Evolutionary conservation across 306 rosid genomes (phyloP).

Genomic region (Casuarina equisetifolia): DNA sequence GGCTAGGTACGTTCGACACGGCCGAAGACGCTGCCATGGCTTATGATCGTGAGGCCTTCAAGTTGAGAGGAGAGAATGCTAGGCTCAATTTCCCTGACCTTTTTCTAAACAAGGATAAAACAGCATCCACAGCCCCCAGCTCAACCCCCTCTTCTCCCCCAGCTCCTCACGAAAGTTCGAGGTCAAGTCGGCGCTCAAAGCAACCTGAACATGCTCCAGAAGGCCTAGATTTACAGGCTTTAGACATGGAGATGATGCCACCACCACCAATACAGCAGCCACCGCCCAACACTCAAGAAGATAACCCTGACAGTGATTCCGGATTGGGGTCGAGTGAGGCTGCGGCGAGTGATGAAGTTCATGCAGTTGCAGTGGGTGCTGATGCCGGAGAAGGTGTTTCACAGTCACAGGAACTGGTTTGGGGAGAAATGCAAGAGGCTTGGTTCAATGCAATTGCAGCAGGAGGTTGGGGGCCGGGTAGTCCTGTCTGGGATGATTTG

Average conservation of each 20-base stretch:
- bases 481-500: slow-evolving; percentile 94
- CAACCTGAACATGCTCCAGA: slow-evolving; percentile 28
- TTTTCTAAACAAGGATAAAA: slow-evolving; percentile 56
- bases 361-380: slow-evolving; percentile 15
- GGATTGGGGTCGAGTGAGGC: slow-evolving; percentile 55
- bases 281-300: slow-evolving; percentile 29
- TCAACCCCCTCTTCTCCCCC: slow-evolving; percentile 38
- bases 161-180: slow-evolving; percentile 19
- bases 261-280: slow-evolving; percentile 16
- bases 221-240: not conserved
- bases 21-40: slow-evolving; percentile 99
- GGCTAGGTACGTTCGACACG: slow-evolving; percentile 97
- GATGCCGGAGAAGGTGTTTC: slow-evolving; percentile 43
- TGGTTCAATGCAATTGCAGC: slow-evolving; percentile 88
- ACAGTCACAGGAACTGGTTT: slow-evolving; percentile 62
- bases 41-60: slow-evolving; percentile 90
- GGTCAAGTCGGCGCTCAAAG: slow-evolving; percentile 17
- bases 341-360: slow-evolving; percentile 36
- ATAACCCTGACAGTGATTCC: slow-evolving; percentile 43
- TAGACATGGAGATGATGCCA: slow-evolving; percentile 28
- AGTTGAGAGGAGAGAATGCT: slow-evolving; percentile 92
- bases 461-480: slow-evolving; percentile 89
- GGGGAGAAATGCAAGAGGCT: slow-evolving; percentile 86
- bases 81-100: slow-evolving; percentile 87
- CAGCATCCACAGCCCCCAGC: slow-evolving; percentile 28